Conservation (phyloP, 768 basidiomycete species). For the Serendipita sp. region DNA sequence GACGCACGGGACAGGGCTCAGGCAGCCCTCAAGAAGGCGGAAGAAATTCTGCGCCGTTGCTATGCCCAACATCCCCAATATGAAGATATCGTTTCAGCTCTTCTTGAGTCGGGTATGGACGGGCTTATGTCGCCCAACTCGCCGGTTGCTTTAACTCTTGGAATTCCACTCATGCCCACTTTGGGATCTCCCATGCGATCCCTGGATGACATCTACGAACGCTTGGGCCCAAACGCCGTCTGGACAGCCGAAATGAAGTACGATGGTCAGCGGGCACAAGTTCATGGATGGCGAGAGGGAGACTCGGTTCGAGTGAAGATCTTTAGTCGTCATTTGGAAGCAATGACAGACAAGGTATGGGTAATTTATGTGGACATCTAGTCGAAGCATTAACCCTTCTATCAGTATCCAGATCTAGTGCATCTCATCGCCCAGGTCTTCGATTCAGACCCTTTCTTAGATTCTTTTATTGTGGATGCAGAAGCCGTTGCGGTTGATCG, state of each 20-base stretch:
- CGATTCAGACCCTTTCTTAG: conserved; percentile 24
- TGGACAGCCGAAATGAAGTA: conserved; percentile 87
- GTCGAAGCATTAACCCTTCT: conserved; percentile 10
- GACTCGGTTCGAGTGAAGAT: conserved; percentile 35
- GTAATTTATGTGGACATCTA: conserved; percentile 5
- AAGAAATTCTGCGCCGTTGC: conserved; percentile 48
- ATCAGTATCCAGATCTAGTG: conserved; percentile 70
- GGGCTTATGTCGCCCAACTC: conserved; percentile 48
- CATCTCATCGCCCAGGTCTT: conserved; percentile 40
- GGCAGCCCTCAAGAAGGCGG: conserved; percentile 28
- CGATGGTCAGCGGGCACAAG: conserved; percentile 75
- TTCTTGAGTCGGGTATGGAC: conserved; percentile 46
- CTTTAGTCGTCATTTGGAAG: conserved; percentile 81
- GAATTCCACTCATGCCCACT: conserved; percentile 72
- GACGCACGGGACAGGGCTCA: conserved; percentile 15
- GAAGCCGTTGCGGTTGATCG: conserved; percentile 77
- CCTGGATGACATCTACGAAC: conserved; percentile 65
- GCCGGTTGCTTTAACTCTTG: conserved; percentile 47
- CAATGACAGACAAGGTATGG: conserved; percentile 75
- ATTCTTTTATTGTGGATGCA: conserved; percentile 68
- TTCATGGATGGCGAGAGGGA: conserved; percentile 35
- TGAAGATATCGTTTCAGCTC: conserved; percentile 46
- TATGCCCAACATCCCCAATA: conserved; percentile 71
- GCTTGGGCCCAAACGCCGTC: conserved; percentile 37
- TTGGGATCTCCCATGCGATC: conserved; percentile 78